Base-by-base conservation (phyloP, 345 rosid genomes). In the Aquilaria yunnanensis region DNA sequence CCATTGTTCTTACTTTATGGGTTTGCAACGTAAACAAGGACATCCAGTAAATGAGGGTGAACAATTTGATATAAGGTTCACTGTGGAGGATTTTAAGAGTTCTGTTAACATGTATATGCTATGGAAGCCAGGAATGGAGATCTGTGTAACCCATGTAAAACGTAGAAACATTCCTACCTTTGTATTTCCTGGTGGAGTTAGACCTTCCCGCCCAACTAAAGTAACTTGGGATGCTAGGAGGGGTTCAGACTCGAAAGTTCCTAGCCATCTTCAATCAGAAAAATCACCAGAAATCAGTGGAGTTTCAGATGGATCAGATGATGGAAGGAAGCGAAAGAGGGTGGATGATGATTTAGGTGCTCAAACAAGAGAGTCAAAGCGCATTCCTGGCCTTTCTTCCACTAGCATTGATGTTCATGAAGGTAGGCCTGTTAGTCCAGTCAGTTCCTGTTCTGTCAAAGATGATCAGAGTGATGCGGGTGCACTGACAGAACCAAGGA, bases 1-100 rank as follows among this genome's bases (percentile, higher is more conserved):
- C 52, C 80, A 75, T 70, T 81, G 84, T 76, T 81, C 81, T 23
- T 90, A 86, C 75, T 94, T 90, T 72, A 94, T 94, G 99, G 99
- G 97, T 41, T 76, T 94, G 80, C 99, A 94, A 68, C 89, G 96
- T 46, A 94, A 85, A 71, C 97, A 85, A 75, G 99, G 96, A 73
- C 83, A 77, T 78, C 79, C 89, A 32, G 89, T 72, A 61, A 78
- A 78, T 67, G 97, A 78, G 76, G 87, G 91, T 6, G 91, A 74
- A 70, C 95, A 74, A 51, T 90, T 94, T 45, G 96, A 94, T 83
- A 94, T 94, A 62, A 83, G 97, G 79, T 60, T 80, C 70, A 90
- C 99, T 14, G 97, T 94, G 45, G 92, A 88, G 47, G 97, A 90
- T 72, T 88, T 94, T 72, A 90, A 88, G 73, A 71, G 51, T 60